Evolutionary conservation across 805 yeast species (phyloP), one percentile per base, ranked within the genome.

Genomic region (Monosporozyma yasuniensis): DNA sequence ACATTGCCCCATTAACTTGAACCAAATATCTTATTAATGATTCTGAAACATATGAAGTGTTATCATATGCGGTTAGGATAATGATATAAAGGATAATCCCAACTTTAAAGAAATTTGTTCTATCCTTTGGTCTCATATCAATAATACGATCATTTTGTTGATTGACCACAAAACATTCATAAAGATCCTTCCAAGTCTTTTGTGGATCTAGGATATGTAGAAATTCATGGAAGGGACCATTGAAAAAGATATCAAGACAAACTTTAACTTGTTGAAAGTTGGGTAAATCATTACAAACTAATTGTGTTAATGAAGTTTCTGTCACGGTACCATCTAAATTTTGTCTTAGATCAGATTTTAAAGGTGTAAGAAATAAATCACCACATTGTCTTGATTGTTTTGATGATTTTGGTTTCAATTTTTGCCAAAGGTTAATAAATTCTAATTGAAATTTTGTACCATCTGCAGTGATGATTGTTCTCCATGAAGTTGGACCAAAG

Each of bases 401-500:
- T 14, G 42, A 50, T 28, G 56, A 51, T 25, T 57, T 59, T 11
- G 61, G 61, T 44, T 55, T 56, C 3, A 63, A 49, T 28, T 49
- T 52, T 14, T 54, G 51, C 64, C 65, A 60, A 2, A 58, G 27
- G 21, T 54, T 57, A 14, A 47, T 51, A 42, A 60, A 55, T 47
- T 60, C 61, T 3, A 50, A 46, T 28, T 54, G 52, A 34, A 56
- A 56, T 18, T 54, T 50, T 19, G 53, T 52, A 7, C 54, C 56
- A 21, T 59, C 56, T 10, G 51, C 47, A 1, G 54, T 48, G 32
- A 61, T 46, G 28, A 55, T 46, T 2, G 61, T 56, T 47, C 60
- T 54, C 56, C 62, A 55, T 4, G 67, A 58, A 0, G 69, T 63
- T 10, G 66, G 60, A 1, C 69, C 69, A 50, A 58, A 63, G 16